Base-by-base conservation (phyloP, 768 basidiomycete species). In the Mycena kentingensis region DNA sequence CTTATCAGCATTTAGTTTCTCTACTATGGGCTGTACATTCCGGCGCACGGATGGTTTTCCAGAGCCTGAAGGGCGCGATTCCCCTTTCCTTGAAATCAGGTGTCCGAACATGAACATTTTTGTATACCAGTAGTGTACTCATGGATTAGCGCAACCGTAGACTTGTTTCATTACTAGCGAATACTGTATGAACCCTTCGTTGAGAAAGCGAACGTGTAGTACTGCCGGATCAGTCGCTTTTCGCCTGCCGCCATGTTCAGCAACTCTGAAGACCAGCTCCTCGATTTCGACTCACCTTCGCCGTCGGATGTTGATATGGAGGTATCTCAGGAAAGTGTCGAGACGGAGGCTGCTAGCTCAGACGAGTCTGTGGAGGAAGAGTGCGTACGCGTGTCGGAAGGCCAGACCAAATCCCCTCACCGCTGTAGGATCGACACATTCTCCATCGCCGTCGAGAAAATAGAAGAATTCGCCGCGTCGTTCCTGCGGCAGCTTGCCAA, bases 11-110 rank as follows among this genome's bases (percentile, higher is more conserved):
- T 34, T 3, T 51, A 85, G 83, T 85, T 57, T 84, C 84, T 48
- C 69, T 84, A 46, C 63, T 85, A 47, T 85, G 83, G 83, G 80
- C 80, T 52, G 71, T 81, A 54, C 77, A 84, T 54, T 80, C 69
- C 45, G 76, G 82, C 32, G 57, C 82, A 31, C 79, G 77, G 19
- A 77, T 84, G 51, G 75, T 72, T 26, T 74, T 80, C 49, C 76
- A 79, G 39, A 67, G 75, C 24, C 53, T 83, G 47, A 81, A 75
- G 66, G 70, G 77, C 5, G 73, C 73, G 27, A 63, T 82, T 43
- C 77, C 79, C 19, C 58, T 76, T n/a, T n/a, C n/a, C n/a, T n/a
- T n/a, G 39, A 83, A 77, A 60, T 64, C 65, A 18, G 70, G 73
- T 34, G 54, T 77, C 51, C 73, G 71, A 52, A 61, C 55, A 66